A percentile compares a stretch with the other conserved stretches of the same genome.
These are phyloP conservation scores for Hypocrella siamensis DNA, from an alignment of 2,329 filamentous ascomycete genomes.

Conservation along the genomic window DNA sequence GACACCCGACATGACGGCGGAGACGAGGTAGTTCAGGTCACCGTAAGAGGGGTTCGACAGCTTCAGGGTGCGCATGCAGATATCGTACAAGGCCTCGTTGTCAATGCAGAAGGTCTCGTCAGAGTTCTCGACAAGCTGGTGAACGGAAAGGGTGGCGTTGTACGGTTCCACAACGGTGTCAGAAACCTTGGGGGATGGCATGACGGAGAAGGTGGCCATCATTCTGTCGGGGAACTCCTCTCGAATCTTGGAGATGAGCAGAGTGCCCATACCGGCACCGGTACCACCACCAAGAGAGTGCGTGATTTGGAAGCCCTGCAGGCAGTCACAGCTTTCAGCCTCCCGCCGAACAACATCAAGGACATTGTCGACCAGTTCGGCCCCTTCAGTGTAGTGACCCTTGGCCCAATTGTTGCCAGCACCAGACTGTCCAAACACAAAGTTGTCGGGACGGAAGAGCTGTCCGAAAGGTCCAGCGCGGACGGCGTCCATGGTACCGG, in stretches of 20 bases:
- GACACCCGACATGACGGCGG: conserved; percentile 98
- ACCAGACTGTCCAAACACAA: conserved; percentile 98
- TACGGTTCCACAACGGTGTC: conserved; percentile 99
- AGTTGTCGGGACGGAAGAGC: conserved; percentile 99
- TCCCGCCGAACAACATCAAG: conserved; percentile 97
- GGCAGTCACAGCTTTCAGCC: conserved; percentile 97
- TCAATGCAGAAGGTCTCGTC: conserved; percentile 99
- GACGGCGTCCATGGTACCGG: conserved; percentile 98
- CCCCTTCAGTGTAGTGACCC: conserved; percentile 99
- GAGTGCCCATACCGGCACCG: conserved; percentile 99
- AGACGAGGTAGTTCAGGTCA: conserved; percentile 98
- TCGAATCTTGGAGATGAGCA: conserved; percentile 99
- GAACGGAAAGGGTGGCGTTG: conserved; percentile 97
- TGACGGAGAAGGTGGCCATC: conserved; percentile 99
- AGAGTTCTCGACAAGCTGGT: conserved; percentile 99
- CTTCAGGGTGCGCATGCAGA: conserved; percentile 99
- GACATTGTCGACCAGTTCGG: conserved; percentile 95
- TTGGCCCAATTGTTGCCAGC: conserved; percentile 99
- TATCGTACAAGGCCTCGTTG: conserved; percentile 99
- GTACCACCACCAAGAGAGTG: conserved; percentile 99
- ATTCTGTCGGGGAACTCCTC: conserved; percentile 99
- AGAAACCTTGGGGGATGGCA: conserved; percentile 97
- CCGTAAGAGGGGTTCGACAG: conserved; percentile 96
- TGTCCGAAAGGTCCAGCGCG: conserved; percentile 95
- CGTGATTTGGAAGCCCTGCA: conserved; percentile 99